Evolutionary conservation across 2,329 filamentous ascomycete genomes (phyloP).

Genomic region (Aspergillus proliferans): DNA sequence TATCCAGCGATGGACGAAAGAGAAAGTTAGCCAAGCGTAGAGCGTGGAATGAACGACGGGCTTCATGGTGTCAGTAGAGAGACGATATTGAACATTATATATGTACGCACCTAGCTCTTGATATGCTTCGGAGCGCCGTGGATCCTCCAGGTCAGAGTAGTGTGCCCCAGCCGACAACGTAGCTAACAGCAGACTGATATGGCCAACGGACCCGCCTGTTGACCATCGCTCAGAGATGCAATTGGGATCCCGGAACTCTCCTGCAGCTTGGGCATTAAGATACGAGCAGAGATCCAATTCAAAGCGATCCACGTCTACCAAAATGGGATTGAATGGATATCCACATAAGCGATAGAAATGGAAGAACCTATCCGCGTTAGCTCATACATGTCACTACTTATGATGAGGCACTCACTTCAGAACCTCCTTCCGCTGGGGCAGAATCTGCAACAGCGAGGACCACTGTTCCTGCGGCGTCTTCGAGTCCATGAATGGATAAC

Average conservation of each 20-base stretch:
- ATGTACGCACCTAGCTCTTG: conserved; percentile 17
- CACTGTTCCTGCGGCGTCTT: conserved; percentile 21
- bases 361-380: conserved; percentile 19
- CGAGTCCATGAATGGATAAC: conserved; percentile 25
- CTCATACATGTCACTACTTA: background rate
- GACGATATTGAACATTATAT: background rate
- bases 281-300: conserved; percentile 25
- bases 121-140: conserved; percentile 17
- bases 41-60: conserved; percentile 40
- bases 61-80: conserved; percentile 6
- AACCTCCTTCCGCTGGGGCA: conserved; percentile 20
- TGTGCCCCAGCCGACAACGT: conserved; percentile 25
- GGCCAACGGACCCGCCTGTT: conserved; percentile 19
- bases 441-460: conserved; percentile 16
- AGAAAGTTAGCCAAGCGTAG: conserved; percentile 54
- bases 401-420: conserved; percentile 15
- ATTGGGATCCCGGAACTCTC: conserved; percentile 14
- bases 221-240: conserved; percentile 19
- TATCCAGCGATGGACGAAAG: conserved; percentile 50
- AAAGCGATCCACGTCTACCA: conserved; percentile 25
- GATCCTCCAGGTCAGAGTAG: conserved; percentile 24
- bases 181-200: conserved; percentile 24
- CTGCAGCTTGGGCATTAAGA: conserved; percentile 19
- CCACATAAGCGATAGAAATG: conserved; percentile 24
- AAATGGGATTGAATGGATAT: conserved; percentile 27